phyloP scores from a whole-genome alignment of 148 eudicot genomes.

The Chenopodium suecicum region DNA sequence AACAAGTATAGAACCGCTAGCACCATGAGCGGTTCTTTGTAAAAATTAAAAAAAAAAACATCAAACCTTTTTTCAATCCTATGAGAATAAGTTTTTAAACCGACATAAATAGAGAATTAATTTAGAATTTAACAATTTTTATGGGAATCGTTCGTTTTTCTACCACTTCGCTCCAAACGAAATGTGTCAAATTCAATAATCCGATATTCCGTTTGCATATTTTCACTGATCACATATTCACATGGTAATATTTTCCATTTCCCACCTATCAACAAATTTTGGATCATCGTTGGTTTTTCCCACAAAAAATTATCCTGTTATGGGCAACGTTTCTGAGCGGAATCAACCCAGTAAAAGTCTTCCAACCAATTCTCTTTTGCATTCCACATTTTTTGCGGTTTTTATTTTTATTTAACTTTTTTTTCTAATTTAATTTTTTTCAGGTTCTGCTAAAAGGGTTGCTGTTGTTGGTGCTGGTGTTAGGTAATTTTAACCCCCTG shows the following conservation, averaged over 20 bases:
- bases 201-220: background rate
- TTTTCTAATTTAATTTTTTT: background rate
- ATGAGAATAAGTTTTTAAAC: no score
- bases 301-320: slow-evolving; percentile 8
- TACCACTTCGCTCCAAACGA: no score
- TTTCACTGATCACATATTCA: background rate
- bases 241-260: slow-evolving; percentile 20
- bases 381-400: background rate
- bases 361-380: background rate
- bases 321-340: slow-evolving; percentile 25
- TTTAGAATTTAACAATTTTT: no score
- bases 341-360: slow-evolving; percentile 21
- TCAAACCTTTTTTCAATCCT: no score
- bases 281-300: background rate
- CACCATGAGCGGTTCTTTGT: no score
- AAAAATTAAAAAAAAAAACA: no score
- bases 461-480: slow-evolving; percentile 98
- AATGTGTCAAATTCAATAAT: background rate
- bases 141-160: no score
- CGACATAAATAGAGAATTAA: no score
- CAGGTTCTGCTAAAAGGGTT: slow-evolving; percentile 67
- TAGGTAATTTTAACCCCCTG: slow-evolving; percentile 40
- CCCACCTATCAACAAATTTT: slow-evolving; percentile 17
- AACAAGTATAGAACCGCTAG: no score
- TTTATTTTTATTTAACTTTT: background rate